Evolutionary conservation across 805 yeast species (phyloP).

Genomic region (Monosporozyma solicola): DNA sequence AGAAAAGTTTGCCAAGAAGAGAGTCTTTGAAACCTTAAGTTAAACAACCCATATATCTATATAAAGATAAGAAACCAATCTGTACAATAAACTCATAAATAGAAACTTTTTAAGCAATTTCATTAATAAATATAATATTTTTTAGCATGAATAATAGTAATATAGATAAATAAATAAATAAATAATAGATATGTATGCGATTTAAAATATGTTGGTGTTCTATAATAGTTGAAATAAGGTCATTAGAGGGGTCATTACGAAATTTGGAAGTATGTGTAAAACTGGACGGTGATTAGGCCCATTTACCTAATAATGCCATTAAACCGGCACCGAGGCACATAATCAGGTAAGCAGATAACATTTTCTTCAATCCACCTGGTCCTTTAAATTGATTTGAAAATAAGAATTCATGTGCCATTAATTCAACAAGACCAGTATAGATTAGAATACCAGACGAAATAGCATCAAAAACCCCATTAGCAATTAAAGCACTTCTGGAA

Average conservation of each 20-base stretch:
- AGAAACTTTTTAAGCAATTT: background rate
- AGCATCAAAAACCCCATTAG: slow-evolving; percentile 59
- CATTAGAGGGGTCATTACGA: slow-evolving; percentile 1
- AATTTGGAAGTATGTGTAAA: background rate
- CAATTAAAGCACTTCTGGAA: slow-evolving; percentile 44
- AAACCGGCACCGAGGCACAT: slow-evolving; percentile 63
- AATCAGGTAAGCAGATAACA: slow-evolving; percentile 34
- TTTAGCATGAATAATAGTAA: background rate
- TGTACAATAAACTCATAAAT: background rate
- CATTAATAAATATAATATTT: background rate
- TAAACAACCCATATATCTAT: slow-evolving; percentile 3
- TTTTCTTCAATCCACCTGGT: slow-evolving; percentile 40
- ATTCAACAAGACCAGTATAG: slow-evolving; percentile 66
- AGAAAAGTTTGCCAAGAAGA: slow-evolving; percentile 54
- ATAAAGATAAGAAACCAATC: background rate
- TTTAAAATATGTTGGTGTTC: background rate
- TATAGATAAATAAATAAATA: slow-evolving; percentile 1
- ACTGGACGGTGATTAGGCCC: slow-evolving; percentile 41
- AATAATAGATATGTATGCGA: background rate
- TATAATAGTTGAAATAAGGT: background rate
- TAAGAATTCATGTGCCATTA: slow-evolving; percentile 65
- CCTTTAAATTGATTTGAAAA: slow-evolving; percentile 57
- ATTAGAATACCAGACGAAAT: slow-evolving; percentile 64
- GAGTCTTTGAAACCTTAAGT: slow-evolving; percentile 54
- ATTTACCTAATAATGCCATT: slow-evolving; percentile 69